Evolutionary conservation across 192 early-diverging fungal genomes (phyloP).

Genomic region (Coemansia sp.): DNA sequence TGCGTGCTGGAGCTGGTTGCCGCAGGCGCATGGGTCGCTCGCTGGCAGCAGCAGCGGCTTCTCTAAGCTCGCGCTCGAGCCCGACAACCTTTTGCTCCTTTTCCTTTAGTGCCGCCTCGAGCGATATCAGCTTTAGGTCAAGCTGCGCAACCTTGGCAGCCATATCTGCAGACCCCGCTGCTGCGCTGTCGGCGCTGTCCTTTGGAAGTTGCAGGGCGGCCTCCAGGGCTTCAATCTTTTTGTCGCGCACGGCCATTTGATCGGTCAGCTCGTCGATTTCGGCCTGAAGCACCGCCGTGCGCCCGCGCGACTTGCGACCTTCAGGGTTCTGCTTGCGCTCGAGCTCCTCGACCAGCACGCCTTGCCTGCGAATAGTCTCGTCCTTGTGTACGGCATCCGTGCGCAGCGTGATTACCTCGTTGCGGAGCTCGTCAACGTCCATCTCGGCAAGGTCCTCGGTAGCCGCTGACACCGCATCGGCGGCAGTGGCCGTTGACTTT

Average conservation of each 20-base stretch:
- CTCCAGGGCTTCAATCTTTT: conserved; percentile 38
- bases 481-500: conserved; percentile 42
- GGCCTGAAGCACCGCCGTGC: conserved; percentile 28
- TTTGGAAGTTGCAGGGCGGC: conserved; percentile 29
- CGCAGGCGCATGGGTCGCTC: conserved; percentile 56
- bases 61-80: conserved; percentile 32
- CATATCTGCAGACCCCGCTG: background rate
- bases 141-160: conserved; percentile 36
- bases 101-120: conserved; percentile 31
- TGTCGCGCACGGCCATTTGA: conserved; percentile 27
- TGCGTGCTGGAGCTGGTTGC: conserved; percentile 21
- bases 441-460: conserved; percentile 44
- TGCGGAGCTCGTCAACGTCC: conserved; percentile 42
- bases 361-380: conserved; percentile 43
- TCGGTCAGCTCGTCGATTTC: conserved; percentile 45
- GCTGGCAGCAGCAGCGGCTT: conserved; percentile 23
- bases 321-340: conserved; percentile 56
- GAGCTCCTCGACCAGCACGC: conserved; percentile 45
- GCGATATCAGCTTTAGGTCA: conserved; percentile 35
- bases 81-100: conserved; percentile 16
- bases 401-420: conserved; percentile 37
- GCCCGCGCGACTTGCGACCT: conserved; percentile 37
- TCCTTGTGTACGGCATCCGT: conserved; percentile 51
- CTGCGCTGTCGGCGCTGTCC: conserved; percentile 13
- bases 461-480: conserved; percentile 44